These are phyloP conservation scores for Plasmodium yoelii DNA, from an alignment of 169 alveolate genomes.

Conservation along the genomic window DNA sequence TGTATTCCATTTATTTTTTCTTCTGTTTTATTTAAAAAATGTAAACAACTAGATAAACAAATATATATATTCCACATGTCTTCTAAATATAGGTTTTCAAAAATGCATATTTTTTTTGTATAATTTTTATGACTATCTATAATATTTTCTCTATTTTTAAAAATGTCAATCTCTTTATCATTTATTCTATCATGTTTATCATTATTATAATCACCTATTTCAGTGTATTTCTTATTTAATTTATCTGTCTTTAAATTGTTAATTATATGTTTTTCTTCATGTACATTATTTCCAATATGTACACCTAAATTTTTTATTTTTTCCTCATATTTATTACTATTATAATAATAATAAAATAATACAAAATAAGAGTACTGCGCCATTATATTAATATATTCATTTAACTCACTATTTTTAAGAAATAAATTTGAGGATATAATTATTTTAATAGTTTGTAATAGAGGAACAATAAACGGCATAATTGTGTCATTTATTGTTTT, in stretches of 20 bases:
- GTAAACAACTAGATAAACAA: conserved; percentile 44
- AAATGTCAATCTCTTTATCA: not conserved
- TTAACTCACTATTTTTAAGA: conserved; percentile 20
- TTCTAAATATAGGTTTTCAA: conserved; percentile 49
- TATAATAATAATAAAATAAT: conserved; percentile 19
- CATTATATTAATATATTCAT: conserved; percentile 41
- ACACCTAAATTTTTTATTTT: not conserved
- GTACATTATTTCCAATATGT: not conserved
- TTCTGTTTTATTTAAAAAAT: conserved; percentile 50
- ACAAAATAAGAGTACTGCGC: conserved; percentile 67
- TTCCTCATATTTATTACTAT: conserved; percentile 13
- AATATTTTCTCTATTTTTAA: no score
- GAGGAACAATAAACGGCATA: conserved; percentile 40
- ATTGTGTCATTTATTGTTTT: conserved; percentile 6
- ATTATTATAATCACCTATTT: not conserved
- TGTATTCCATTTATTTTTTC: conserved; percentile 46
- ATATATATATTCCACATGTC: conserved; percentile 47
- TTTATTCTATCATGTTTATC: not conserved
- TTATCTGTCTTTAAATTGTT: not conserved
- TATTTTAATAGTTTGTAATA: conserved; percentile 26
- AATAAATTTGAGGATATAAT: conserved; percentile 57
- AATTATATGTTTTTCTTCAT: not conserved
- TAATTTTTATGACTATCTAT: not conserved
- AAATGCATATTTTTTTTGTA: conserved; percentile 1
- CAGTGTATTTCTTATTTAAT: not conserved